Evolutionary conservation across 768 basidiomycete genomes (phyloP).

Genomic region (Punctularia strigosozonata): DNA sequence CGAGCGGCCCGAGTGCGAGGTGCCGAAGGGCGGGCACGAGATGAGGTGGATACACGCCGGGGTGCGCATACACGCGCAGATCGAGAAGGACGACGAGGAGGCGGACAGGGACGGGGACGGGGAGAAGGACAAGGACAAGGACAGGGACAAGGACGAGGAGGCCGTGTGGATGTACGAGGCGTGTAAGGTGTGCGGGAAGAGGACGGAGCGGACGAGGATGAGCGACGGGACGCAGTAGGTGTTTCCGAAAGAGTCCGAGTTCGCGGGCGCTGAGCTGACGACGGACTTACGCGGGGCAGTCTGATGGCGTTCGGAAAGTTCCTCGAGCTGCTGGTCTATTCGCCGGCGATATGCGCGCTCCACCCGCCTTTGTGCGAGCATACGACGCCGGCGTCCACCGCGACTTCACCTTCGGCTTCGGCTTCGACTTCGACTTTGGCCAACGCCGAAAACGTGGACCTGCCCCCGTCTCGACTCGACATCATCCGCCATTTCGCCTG

Average conservation of each 20-base stretch:
- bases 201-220: conserved; percentile 24
- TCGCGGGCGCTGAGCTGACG: not conserved
- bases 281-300: conserved; percentile 16
- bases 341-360: conserved; percentile 22
- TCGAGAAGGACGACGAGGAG: conserved; percentile 4
- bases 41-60: conserved; percentile 26
- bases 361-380: conserved; percentile 37
- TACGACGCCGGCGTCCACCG: conserved; percentile 17
- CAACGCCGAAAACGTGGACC: conserved; percentile 10
- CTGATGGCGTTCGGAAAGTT: conserved; percentile 47
- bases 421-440: conserved; percentile 8
- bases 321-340: conserved; percentile 41
- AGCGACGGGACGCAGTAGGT: conserved; percentile 43
- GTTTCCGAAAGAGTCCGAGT: no score
- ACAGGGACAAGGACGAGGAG: conserved; percentile 18
- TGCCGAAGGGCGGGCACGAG: conserved; percentile 31
- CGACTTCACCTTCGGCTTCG: conserved; percentile 7
- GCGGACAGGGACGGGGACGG: conserved; percentile 11
- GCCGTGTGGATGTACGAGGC: conserved; percentile 34
- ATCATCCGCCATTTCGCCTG: conserved; percentile 30
- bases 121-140: not conserved
- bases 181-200: conserved; percentile 34
- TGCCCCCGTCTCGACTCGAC: conserved; percentile 22
- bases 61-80: conserved; percentile 16
- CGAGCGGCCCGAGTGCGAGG: conserved; percentile 12